A percentile compares a stretch with the other conserved stretches of the same genome.
Evolutionary conservation across 495 filamentous ascomycete genomes (phyloP).

Genomic region (Lophium mytilinum): DNA sequence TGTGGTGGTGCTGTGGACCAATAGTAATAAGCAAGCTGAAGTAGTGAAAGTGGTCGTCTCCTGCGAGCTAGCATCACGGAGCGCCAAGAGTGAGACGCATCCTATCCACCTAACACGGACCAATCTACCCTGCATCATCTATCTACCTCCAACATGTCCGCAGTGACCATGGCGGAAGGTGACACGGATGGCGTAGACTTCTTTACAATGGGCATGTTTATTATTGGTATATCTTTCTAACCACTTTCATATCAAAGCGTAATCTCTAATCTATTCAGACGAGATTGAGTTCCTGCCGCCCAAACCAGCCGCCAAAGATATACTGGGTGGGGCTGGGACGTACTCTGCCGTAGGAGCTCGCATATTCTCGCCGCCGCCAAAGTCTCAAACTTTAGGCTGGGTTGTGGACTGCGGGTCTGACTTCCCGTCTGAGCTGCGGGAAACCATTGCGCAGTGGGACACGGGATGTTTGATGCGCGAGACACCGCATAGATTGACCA

Average conservation of each 20-base stretch:
- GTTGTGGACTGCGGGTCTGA: conserved; percentile 85
- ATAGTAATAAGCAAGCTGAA: background rate
- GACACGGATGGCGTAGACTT: conserved; percentile 38
- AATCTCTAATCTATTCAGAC: conserved; percentile 46
- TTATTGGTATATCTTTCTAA: conserved; percentile 57
- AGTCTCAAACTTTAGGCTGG: conserved; percentile 61
- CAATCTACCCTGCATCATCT: background rate
- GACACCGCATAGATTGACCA: conserved; percentile 63
- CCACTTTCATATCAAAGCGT: conserved; percentile 1
- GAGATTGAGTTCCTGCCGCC: conserved; percentile 74
- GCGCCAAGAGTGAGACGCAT: background rate
- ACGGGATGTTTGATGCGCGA: conserved; percentile 63
- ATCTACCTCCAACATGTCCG: background rate
- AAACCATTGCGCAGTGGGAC: conserved; percentile 59
- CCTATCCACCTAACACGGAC: background rate
- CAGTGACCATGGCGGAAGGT: conserved; percentile 35
- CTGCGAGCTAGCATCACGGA: background rate
- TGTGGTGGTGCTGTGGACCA: background rate
- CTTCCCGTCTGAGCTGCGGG: conserved; percentile 60
- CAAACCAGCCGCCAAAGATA: conserved; percentile 53
- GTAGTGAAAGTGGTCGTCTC: background rate
- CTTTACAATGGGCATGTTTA: conserved; percentile 91
- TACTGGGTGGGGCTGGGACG: conserved; percentile 79
- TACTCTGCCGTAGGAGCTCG: conserved; percentile 85
- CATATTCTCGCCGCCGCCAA: conserved; percentile 61